Evolutionary conservation across 2,329 filamentous ascomycete genomes (phyloP).

Genomic region (Coniochaeta pulveracea): DNA sequence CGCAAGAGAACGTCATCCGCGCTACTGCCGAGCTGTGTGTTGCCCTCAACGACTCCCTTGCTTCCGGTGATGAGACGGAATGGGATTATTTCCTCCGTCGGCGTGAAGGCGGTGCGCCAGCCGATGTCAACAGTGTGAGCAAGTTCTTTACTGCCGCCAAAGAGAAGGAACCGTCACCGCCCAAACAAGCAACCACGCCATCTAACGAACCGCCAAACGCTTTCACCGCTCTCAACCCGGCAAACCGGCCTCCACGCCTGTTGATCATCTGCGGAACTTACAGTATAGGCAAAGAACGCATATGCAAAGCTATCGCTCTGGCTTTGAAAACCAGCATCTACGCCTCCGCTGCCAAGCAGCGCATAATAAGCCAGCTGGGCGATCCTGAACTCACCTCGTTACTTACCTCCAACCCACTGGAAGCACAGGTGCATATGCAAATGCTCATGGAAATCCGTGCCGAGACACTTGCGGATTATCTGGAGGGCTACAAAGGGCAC

Average conservation of each 20-base stretch:
- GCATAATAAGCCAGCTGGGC: constrained; percentile 76
- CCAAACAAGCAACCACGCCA: constrained; percentile 15
- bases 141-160: constrained; percentile 34
- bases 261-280: constrained; percentile 94
- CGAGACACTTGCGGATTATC: constrained; percentile 83
- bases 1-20: constrained; percentile 74
- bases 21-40: constrained; percentile 83
- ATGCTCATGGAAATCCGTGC: constrained; percentile 87
- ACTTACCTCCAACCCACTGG: constrained; percentile 68
- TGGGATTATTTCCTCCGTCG: constrained; percentile 32
- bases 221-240: constrained; percentile 12
- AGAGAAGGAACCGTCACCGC: constrained; percentile 7
- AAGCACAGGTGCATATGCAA: constrained; percentile 97
- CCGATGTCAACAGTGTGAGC: constrained; percentile 32
- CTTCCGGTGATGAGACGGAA: constrained; percentile 26
- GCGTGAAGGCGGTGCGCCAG: constrained; percentile 12
- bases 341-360: constrained; percentile 70
- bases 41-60: constrained; percentile 21
- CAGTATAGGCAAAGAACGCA: constrained; percentile 93
- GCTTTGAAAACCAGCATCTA: constrained; percentile 84
- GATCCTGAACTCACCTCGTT: constrained; percentile 69
- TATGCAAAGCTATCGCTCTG: constrained; percentile 84
- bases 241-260: constrained; percentile 36
- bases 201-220: constrained; percentile 8
- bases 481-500: constrained; percentile 65